Conservation (phyloP, 768 basidiomycete species). For the Suillus fuscotomentosus region DNA sequence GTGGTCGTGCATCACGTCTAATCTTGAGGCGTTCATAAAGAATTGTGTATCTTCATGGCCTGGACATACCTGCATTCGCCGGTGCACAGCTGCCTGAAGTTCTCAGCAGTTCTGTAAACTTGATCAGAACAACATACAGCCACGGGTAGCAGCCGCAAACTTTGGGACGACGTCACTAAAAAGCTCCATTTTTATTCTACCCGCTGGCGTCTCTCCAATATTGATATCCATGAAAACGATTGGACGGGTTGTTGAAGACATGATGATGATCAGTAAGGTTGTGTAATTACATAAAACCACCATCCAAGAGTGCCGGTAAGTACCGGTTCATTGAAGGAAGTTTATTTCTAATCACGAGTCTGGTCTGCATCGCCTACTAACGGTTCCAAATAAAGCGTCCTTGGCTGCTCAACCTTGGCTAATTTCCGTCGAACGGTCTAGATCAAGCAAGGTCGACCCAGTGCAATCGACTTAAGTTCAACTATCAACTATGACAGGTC, state of each 20-base stretch:
- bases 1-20: constrained; percentile 67
- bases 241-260: constrained; percentile 63
- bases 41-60: constrained; percentile 4
- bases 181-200: constrained; percentile 95
- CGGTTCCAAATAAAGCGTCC: background rate
- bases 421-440: background rate
- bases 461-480: background rate
- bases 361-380: too few species aligned
- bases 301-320: background rate
- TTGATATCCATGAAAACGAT: constrained; percentile 97
- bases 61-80: constrained; percentile 83
- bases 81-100: constrained; percentile 95
- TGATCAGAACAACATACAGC: background rate
- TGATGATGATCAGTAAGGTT: constrained; percentile 14
- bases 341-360: too few species aligned
- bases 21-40: constrained; percentile 12
- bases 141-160: constrained; percentile 41
- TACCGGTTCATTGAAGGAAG: too few species aligned
- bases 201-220: constrained; percentile 95
- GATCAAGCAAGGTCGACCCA: background rate
- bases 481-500: too few species aligned
- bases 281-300: background rate
- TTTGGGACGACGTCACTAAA: constrained; percentile 96
- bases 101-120: constrained; percentile 83
- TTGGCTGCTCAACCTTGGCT: background rate